Evolutionary conservation across 208 protist genomes (phyloP), one percentile per base, ranked within the genome.

Genomic region (Trypanosomatidae sp.): DNA sequence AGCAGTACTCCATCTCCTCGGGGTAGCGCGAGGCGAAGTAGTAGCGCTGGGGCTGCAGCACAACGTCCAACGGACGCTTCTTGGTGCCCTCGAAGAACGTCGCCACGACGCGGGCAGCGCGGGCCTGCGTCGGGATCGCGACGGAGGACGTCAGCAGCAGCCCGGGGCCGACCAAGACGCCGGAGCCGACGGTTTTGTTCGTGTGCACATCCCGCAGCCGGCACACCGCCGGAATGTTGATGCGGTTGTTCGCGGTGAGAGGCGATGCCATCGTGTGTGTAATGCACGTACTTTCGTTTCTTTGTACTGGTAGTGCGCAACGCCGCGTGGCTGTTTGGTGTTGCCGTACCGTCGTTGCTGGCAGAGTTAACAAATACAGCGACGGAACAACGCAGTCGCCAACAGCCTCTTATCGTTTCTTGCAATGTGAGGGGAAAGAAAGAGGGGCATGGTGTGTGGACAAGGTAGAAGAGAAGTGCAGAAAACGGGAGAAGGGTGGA

Each of bases 31-130:
- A 85, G 19, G 84, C 67, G 65, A 98, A 97, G 70, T 86, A 98
- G 66, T 85, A 84, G 52, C 83, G 69, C 49, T 90, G 64, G 2
- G 94, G 94, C 60, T 90, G 79, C 22, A 98, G 73, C 41, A 69
- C 76, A 17, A 88, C 92, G 30, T 90, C 80, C 1, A 97, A 73
- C 0, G 85, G 50, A 12, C 55, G 80, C 72, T 97, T 96, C 77
- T 98, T 98, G 19, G 89, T 93, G 43, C 85, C 83, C 69, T 98
- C 94, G 74, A 97, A 97, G 70, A 98, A 98, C 0, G 90, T 81
- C n/a, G 92, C 94, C 9, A 83, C 80, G 0, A 96, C 71, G 44
- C 76, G 72, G 2, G 74, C 50, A 3, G 91, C 88, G 3, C 71
- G 74, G 19, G 73, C 46, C 50, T 65, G 58, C 8, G 58, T 74